Percentiles rank a stretch among this genome's conserved stretches.
phyloP scores from a whole-genome alignment of 2,329 filamentous ascomycete genomes.

The Immersiporthe knoxdaviesiana region DNA sequence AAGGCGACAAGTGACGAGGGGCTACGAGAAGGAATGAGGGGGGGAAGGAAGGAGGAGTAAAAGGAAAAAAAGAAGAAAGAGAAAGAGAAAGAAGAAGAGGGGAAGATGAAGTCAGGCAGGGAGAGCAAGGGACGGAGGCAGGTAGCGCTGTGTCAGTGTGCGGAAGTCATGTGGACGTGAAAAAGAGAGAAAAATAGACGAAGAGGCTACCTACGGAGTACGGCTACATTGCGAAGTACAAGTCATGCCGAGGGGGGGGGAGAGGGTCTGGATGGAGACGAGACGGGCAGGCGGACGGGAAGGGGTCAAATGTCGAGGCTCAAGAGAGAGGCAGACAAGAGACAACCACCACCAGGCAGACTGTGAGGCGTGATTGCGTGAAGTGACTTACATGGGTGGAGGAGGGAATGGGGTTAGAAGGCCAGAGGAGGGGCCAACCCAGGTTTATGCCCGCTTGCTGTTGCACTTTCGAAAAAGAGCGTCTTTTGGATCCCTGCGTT shows the following conservation, averaged over 20 bases:
- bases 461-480: neutral
- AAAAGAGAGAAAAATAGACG: slow-evolving; percentile 3
- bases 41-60: neutral
- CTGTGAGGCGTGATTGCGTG: neutral
- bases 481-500: neutral
- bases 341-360: neutral
- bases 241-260: neutral
- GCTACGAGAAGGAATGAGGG: slow-evolving; percentile 8
- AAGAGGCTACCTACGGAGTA: neutral
- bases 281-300: slow-evolving; percentile 5
- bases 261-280: slow-evolving; percentile 13
- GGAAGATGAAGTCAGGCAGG: slow-evolving; percentile 1
- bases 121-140: slow-evolving; percentile 6
- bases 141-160: slow-evolving; percentile 18
- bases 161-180: slow-evolving; percentile 24
- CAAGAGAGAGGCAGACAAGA: slow-evolving; percentile 4
- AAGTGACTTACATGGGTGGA: slow-evolving; percentile 1
- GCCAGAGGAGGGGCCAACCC: neutral
- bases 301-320: neutral
- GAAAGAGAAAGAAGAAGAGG: neutral
- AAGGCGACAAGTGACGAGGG: neutral
- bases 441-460: neutral
- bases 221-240: slow-evolving; percentile 7
- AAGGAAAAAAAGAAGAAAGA: neutral
- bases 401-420: neutral